A percentile compares a stretch with the other conserved stretches of the same genome.
These are phyloP conservation scores for Citrus hindsii DNA, from an alignment of 345 rosid species.

Conservation along the genomic window DNA sequence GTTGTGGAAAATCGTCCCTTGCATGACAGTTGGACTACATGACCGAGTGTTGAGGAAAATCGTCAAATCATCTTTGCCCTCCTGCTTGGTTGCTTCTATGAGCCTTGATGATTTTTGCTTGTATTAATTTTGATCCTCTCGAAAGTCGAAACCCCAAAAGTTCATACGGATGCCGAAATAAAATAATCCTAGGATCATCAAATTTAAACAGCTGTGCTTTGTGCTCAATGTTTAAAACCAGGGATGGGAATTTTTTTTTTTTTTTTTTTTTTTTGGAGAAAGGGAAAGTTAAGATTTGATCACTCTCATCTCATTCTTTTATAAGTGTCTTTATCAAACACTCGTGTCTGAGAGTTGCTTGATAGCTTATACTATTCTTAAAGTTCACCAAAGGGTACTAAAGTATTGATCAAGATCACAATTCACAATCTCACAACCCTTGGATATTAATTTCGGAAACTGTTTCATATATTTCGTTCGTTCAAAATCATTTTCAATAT, in stretches of 20 bases:
- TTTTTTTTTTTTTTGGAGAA: no score
- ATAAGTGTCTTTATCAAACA: background rate
- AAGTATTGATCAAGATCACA: background rate
- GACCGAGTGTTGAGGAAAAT: background rate
- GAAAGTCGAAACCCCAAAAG: background rate
- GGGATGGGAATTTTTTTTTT: no score
- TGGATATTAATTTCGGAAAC: background rate
- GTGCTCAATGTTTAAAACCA: no score
- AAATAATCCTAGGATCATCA: background rate
- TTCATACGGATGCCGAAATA: background rate
- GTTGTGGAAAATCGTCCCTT: no score
- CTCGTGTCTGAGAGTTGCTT: background rate
- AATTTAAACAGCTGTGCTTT: background rate
- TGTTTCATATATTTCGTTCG: background rate
- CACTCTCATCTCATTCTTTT: no score
- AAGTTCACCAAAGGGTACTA: background rate
- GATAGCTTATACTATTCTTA: background rate
- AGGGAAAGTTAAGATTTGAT: no score
- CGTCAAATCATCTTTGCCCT: background rate
- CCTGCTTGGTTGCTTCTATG: background rate
- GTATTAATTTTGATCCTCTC: background rate
- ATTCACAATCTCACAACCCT: background rate
- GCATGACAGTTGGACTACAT: no score
- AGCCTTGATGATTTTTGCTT: background rate
- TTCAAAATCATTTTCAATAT: background rate